Base-by-base conservation (phyloP, 78 protist species). In the Dictyostelium intermedium region DNA sequence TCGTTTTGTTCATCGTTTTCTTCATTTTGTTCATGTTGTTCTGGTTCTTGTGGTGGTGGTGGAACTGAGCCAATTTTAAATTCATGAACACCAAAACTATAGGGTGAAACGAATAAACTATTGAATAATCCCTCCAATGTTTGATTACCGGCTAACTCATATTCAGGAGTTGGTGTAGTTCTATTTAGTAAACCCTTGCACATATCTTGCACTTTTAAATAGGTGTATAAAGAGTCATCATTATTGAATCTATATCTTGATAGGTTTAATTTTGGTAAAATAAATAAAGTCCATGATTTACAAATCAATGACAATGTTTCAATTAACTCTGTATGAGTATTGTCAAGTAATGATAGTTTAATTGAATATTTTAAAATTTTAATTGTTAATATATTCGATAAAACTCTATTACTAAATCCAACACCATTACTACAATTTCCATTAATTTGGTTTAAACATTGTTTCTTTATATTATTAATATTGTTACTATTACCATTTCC, bases 131-230 rank as follows among this genome's bases (percentile, higher is more conserved):
- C 77, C 13, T 70, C 77, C 6, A 70, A 32, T 13, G 43, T 27
- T 70, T 70, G 77, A 30, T 70, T 70, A 63, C 73, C 73, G 14
- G 34, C 73, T 3, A 63, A 27, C 25, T 63, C 73, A 25, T 63
- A 63, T 63, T 63, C 73, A 1, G 73, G 73, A n/a, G 73, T 63
- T 63, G 32, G 73, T 6, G 73, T 63, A 7, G 73, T 70, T 70
- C 43, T 32, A 70, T 70, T 70, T 5, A 70, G 9, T 32, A 70
- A 32, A 3, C 34, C 43, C 32, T 32, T 70, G 5, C 35, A 32
- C 41, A 32, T 70, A 70, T 70, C 77, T 70, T 70, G 35, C 5
- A 70, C 77, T 70, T 70, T 70, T 70, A 70, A 70, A 70, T 70
- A 70, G 1, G 77, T 32, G 13, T 70, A 70, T 32, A 70, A 14